Evolutionary conservation across 768 basidiomycete genomes (phyloP).

Genomic region (Suillus plorans): DNA sequence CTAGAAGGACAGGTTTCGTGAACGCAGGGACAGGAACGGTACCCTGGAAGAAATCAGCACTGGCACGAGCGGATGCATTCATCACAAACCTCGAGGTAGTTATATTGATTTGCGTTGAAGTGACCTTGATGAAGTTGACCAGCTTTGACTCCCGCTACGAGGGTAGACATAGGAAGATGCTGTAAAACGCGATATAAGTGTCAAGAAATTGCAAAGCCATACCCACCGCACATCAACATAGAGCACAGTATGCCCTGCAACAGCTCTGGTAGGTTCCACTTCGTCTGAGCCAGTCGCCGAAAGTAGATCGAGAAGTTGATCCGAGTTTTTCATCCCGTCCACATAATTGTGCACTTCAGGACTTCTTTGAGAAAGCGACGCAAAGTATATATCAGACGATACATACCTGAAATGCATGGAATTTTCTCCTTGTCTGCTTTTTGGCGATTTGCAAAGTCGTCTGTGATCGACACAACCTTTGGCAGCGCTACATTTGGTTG

Average conservation of each 20-base stretch:
- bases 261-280: conserved; percentile 61
- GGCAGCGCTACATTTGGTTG: conserved; percentile 47
- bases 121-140: conserved; percentile 88
- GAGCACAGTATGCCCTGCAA: conserved; percentile 52
- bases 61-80: background rate
- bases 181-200: conserved; percentile 29
- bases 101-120: conserved; percentile 94
- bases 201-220: background rate
- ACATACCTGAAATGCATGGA: conserved; percentile 58
- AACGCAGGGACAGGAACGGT: conserved; percentile 75
- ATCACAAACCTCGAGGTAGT: conserved; percentile 80
- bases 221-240: conserved; percentile 67
- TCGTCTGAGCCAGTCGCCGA: conserved; percentile 64
- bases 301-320: conserved; percentile 77
- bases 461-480: conserved; percentile 78
- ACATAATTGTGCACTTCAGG: conserved; percentile 75
- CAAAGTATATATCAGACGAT: background rate
- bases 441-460: conserved; percentile 82
- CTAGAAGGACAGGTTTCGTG: conserved; percentile 75
- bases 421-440: conserved; percentile 72
- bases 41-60: conserved; percentile 47
- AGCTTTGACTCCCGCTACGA: conserved; percentile 82
- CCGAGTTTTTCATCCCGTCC: conserved; percentile 63
- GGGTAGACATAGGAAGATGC: conserved; percentile 74
- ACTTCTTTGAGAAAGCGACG: background rate